Percentiles rank a stretch among this genome's conserved stretches.
Conservation (phyloP, 140 eudicot genomes). For the Artemisia princeps region DNA sequence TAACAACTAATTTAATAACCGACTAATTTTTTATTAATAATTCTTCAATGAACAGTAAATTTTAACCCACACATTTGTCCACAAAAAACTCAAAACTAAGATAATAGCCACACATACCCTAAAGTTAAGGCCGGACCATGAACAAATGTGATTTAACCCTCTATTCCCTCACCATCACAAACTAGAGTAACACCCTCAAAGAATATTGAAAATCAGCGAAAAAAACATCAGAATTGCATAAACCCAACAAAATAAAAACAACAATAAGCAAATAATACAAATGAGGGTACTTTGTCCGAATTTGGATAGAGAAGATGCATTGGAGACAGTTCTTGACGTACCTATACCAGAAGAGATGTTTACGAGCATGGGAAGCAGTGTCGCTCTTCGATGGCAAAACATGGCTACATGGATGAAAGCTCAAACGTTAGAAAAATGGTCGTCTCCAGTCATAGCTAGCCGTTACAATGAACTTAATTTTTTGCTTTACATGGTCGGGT, state of each 20-base stretch:
- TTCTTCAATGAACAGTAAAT: slow-evolving; percentile 5
- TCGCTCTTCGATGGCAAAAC: slow-evolving; percentile 66
- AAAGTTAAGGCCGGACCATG: slow-evolving; percentile 35
- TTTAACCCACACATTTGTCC: slow-evolving; percentile 14
- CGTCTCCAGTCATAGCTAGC: slow-evolving; percentile 49
- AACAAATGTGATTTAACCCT: slow-evolving; percentile 17
- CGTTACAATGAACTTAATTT: slow-evolving; percentile 70
- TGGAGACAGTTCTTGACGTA: slow-evolving; percentile 78
- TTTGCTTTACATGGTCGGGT: slow-evolving; percentile 64
- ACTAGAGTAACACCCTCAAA: slow-evolving; percentile 18
- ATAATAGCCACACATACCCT: slow-evolving; percentile 44
- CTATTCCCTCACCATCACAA: slow-evolving; percentile 9
- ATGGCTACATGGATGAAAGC: slow-evolving; percentile 92
- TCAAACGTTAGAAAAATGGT: slow-evolving; percentile 57
- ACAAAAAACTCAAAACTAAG: slow-evolving; percentile 12
- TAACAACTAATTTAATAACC: too few relatives aligned
- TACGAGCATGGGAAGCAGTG: slow-evolving; percentile 47
- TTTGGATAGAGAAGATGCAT: slow-evolving; percentile 62
- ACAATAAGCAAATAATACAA: slow-evolving; percentile 7
- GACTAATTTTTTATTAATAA: too few relatives aligned
- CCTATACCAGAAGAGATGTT: slow-evolving; percentile 94
- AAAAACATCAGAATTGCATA: not conserved
- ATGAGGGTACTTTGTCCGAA: slow-evolving; percentile 93
- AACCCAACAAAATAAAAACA: not conserved
- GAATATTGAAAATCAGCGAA: too few relatives aligned